Evolutionary conservation across 768 basidiomycete species (phyloP).

Genomic region (Boletales sp.): DNA sequence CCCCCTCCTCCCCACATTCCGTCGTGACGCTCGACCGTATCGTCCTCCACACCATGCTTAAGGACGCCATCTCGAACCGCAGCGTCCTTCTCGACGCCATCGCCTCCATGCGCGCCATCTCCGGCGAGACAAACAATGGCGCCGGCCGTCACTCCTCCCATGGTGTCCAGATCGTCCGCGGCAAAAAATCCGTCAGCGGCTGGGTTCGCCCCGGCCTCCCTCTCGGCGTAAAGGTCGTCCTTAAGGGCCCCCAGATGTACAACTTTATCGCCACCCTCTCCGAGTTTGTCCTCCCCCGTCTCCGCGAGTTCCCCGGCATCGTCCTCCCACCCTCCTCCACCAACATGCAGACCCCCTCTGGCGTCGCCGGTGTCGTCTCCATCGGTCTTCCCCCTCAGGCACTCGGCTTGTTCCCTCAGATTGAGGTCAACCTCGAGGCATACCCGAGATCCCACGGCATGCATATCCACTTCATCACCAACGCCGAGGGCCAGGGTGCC

Average conservation of each 20-base stretch:
- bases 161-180: slow-evolving; percentile 76
- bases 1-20: slow-evolving; percentile 62
- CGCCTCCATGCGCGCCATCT: slow-evolving; percentile 83
- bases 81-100: slow-evolving; percentile 76
- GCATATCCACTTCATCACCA: slow-evolving; percentile 93
- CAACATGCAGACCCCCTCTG: slow-evolving; percentile 68
- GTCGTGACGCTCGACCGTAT: slow-evolving; percentile 79
- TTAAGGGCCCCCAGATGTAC: slow-evolving; percentile 92
- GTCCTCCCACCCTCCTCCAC: slow-evolving; percentile 70
- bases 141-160: slow-evolving; percentile 66
- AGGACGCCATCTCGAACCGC: slow-evolving; percentile 71
- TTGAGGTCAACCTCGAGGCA: slow-evolving; percentile 89
- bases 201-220: slow-evolving; percentile 86
- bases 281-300: slow-evolving; percentile 92
- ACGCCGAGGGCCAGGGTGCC: slow-evolving; percentile 82
- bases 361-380: slow-evolving; percentile 83
- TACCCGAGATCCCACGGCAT: slow-evolving; percentile 88
- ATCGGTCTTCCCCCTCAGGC: slow-evolving; percentile 84
- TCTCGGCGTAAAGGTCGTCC: slow-evolving; percentile 83
- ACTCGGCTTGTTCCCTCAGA: slow-evolving; percentile 91
- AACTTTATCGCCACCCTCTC: slow-evolving; percentile 84
- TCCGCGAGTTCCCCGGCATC: slow-evolving; percentile 88
- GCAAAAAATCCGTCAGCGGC: slow-evolving; percentile 66
- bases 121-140: slow-evolving; percentile 73
- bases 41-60: slow-evolving; percentile 81